Evolutionary conservation across 805 yeast genomes (phyloP), one percentile per base, ranked within the genome.

Genomic region (Lipomyces spencermartinsiae): DNA sequence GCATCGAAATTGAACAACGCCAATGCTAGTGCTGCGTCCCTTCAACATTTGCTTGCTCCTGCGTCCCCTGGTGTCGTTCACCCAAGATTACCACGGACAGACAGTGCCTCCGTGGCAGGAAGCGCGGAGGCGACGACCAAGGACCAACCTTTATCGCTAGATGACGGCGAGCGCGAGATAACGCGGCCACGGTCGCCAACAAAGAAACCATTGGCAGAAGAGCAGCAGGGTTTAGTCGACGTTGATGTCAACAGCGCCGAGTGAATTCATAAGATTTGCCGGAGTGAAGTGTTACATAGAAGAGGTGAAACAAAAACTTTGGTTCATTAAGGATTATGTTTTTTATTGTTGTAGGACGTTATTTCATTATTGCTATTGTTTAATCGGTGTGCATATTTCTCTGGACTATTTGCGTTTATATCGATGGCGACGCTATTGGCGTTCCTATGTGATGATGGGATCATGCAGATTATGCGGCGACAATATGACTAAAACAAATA

Each of bases 71-170:
- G 65, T 31, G 58, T 65, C 2, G 64, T 65, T 12, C 10, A 58
- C 22, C 66, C 71, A 9, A 63, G 71, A 12, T 51, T 68, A 16
- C 64, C 71, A 22, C 62, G 68, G 53, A 59, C 56, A 46, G 56
- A 53, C n/a, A 25, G 1, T 22, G 56, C 34, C 5, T 7, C 29
- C 34, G 56, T 31, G 16, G 16, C 16, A 31, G 33, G 56, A 9
- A 53, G 56, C 22, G 56, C 31, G 12, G 56, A 53, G 33, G 56
- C n/a, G 34, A 53, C 16, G 33, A 25, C 56, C 2, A 53, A 53
- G 34, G 19, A 53, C 29, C 16, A 10, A 14, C 8, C 14, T 2
- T 31, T 22, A 31, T 25, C 29, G 22, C 29, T 10, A 8, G 56
- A 25, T 53, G 56, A 53, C 34, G 12, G 8, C n/a, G 49, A 43